Evolutionary conservation across 129 eudicot genomes (phyloP).

Genomic region (Saposhnikovia divaricata): DNA sequence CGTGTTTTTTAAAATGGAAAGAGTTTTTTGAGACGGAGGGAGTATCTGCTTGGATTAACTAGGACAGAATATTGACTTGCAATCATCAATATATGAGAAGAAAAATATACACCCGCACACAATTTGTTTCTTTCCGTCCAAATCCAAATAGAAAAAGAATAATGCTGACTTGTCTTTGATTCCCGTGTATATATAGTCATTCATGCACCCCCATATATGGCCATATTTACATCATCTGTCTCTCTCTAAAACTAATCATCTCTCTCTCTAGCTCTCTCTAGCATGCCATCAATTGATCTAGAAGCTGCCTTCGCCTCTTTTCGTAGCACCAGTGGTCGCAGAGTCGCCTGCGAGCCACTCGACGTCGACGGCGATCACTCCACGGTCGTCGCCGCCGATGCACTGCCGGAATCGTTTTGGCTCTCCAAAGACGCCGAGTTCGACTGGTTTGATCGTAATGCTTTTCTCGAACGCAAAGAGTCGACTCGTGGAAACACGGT

Average conservation of each 20-base stretch:
- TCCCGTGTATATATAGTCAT: background rate
- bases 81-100: no score
- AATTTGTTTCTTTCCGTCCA: background rate
- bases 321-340: conserved; percentile 30
- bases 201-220: background rate
- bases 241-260: background rate
- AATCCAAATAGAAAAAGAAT: background rate
- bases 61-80: no score
- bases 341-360: conserved; percentile 32
- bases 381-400: conserved; percentile 25
- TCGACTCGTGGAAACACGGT: conserved; percentile 46
- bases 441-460: conserved; percentile 84
- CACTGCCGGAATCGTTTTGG: conserved; percentile 81
- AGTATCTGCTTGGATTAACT: no score
- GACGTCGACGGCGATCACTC: conserved; percentile 19
- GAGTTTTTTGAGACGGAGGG: no score
- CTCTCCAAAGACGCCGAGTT: conserved; percentile 62
- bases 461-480: conserved; percentile 56
- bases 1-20: no score
- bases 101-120: background rate
- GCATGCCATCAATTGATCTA: conserved; percentile 44
- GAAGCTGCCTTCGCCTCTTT: conserved; percentile 31
- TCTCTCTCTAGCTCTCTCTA: conserved; percentile 10
- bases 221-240: background rate
- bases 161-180: background rate